A percentile compares a stretch with the other conserved stretches of the same genome.
Evolutionary conservation across 2,329 filamentous ascomycete species (phyloP).

Genomic region (Teratosphaeria nubilosa): DNA sequence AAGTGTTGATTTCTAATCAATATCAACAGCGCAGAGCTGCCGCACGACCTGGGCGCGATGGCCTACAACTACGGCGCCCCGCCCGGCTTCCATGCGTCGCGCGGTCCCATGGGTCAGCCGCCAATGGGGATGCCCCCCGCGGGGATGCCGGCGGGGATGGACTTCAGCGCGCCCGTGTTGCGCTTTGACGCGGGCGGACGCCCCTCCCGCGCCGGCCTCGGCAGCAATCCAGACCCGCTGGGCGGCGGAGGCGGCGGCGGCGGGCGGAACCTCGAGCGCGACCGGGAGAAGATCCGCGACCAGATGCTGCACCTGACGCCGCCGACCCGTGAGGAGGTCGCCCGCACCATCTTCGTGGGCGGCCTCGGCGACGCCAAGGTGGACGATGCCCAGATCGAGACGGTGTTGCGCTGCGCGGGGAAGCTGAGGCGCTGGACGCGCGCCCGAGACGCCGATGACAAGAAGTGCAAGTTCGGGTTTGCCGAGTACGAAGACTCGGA

Average conservation of each 20-base stretch:
- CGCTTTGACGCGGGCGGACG: conserved; percentile 49
- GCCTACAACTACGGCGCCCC: conserved; percentile 27
- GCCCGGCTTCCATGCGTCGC: conserved; percentile 63
- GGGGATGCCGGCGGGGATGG: conserved; percentile 89
- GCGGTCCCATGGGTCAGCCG: conserved; percentile 64
- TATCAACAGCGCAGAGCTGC: too few relatives aligned
- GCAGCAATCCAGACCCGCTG: conserved; percentile 30
- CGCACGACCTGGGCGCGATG: conserved; percentile 12
- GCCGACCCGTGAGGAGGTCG: conserved; percentile 79
- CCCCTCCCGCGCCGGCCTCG: conserved; percentile 10
- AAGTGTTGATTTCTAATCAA: neutral
- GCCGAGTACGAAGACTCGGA: conserved; percentile 90
- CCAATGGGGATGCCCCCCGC: conserved; percentile 58
- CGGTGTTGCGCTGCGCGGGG: conserved; percentile 66
- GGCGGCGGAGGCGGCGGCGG: conserved; percentile 30
- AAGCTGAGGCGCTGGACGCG: conserved; percentile 73
- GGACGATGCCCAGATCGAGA: conserved; percentile 69
- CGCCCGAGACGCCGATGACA: conserved; percentile 65
- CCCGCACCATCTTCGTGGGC: conserved; percentile 82
- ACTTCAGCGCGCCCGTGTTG: conserved; percentile 95
- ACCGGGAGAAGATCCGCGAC: conserved; percentile 21
- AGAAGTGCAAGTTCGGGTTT: conserved; percentile 83
- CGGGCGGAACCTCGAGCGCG: conserved; percentile 47
- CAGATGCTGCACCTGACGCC: conserved; percentile 49
- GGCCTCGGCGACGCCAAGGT: conserved; percentile 71